Base-by-base conservation (phyloP, 768 basidiomycete genomes). In the Inosperma sp. region DNA sequence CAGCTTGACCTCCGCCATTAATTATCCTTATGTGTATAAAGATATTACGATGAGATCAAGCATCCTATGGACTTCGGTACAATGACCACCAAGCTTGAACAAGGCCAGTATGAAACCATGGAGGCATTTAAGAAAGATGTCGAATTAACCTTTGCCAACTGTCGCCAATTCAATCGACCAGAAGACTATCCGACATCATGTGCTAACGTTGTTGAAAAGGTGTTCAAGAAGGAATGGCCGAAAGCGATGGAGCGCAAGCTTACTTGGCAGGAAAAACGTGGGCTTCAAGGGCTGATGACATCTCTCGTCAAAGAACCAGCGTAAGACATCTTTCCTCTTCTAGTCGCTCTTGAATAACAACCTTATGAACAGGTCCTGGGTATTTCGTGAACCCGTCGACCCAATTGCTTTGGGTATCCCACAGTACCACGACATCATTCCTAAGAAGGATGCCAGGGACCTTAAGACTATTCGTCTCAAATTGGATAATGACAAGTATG, bases 21-120 rank as follows among this genome's bases (percentile, higher is more conserved):
- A 26, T 51, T 43, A 56, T 25, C 31, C 36, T 55, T 54, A 14
- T 60, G 42, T 23, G 31, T 47, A 30, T 26, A 14, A 59, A 96
- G 93, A 16, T 98, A 98, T 66, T 82, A 88, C 54, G 83, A 94
- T 4, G 95, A 97, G 68, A 95, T 98, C 62, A 69, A 80, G 53
- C 71, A 87, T 56, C 95, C 95, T 5, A 97, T 97, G 95, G 93
- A 97, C 68, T 83, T 97, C 46, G 81, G 81, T 7, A 95, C 94
- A 2, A 88, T 96, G 57, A 65, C 66, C 12, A 70, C 73, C 31
- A 91, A 88, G 61, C 70, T 96, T 53, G 73, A 76, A 31, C 71
- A 79, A 45, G 79, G 76, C 42, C 72, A 78, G 59, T 99, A 98
- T 64, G 57, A 70, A 10, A 84, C 80, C 2, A 90, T 93, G 85